Base-by-base conservation (phyloP, 768 basidiomycete genomes). In the Amanita fuliginea region DNA sequence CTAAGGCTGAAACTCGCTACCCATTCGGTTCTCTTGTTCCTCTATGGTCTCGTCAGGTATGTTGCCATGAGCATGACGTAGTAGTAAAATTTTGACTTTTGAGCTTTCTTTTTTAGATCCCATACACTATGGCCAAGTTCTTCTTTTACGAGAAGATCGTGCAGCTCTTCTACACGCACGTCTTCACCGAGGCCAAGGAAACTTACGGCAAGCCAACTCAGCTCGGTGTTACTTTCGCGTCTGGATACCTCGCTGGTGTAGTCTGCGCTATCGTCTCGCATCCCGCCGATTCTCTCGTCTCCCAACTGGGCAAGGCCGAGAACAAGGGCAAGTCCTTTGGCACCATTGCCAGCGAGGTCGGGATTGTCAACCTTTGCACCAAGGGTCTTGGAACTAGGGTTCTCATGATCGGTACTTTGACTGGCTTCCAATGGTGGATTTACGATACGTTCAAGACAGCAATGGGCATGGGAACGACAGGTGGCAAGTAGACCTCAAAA, bases 121-220 rank as follows among this genome's bases (percentile, higher is more conserved):
- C 93, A 47, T 96, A 96, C 76, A 96, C 93, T 60, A 94, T 96
- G 92, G 92, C 92, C 74, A 96, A 96, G 71, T 96, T 96, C 80
- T 90, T 80, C 80, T 91, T 89, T 78, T 94, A 83, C 66, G 90
- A 93, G 67, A 82, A 83, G 75, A 86, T 86, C 58, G 88, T 86
- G 64, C 75, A 81, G 60, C 64, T 86, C 58, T 93, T 94, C 74
- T 90, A 90, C 69, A 89, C 85, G 56, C 79, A 86, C 62, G 86
- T 91, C 66, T 84, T 93, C 70, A 76, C 83, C 37, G 69, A 73
- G 52, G 84, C 86, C 59, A 90, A 89, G 67, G 78, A 84, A 9
- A 71, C 77, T 11, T 89, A 90, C 67, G 67, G 77, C 70, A 83
- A 91, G 73, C 65, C 76, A 55, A 93, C 83, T 41, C 88, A 94